These are phyloP conservation scores for Dryas integrifolia DNA, from an alignment of 331 rosid species.

Conservation along the genomic window DNA sequence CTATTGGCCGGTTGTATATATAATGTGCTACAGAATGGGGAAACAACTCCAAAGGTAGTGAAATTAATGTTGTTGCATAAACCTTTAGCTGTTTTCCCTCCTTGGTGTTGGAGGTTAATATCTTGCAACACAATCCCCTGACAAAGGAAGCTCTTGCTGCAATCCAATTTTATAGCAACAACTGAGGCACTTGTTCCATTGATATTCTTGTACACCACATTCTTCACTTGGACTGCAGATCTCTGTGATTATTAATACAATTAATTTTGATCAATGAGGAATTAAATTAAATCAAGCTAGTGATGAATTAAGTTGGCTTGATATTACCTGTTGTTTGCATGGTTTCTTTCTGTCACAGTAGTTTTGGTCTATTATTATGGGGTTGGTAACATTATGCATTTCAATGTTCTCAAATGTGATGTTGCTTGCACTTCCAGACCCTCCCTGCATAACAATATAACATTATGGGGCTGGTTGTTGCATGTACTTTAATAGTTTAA, in stretches of 20 bases:
- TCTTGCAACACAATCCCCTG: conserved; percentile 42
- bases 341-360: conserved; percentile 53
- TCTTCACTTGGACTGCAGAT: conserved; percentile 49
- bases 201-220: conserved; percentile 60
- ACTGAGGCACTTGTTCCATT: conserved; percentile 57
- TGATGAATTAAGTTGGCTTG: neutral
- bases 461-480: neutral
- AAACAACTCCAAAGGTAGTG: conserved; percentile 39
- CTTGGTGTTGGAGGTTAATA: conserved; percentile 31
- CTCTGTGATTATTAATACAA: conserved; percentile 23
- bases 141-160: conserved; percentile 52
- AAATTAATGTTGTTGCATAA: conserved; percentile 39
- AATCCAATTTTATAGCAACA: conserved; percentile 50
- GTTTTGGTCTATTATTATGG: conserved; percentile 60
- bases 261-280: too few species aligned
- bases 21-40: conserved; percentile 43
- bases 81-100: conserved; percentile 18
- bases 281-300: neutral
- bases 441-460: conserved; percentile 44
- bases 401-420: conserved; percentile 53
- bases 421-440: conserved; percentile 57
- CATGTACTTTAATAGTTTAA: neutral
- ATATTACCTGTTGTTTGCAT: conserved; percentile 47
- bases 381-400: conserved; percentile 56
- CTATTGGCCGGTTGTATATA: too few species aligned